phyloP scores from a whole-genome alignment of 306 rosid genomes.

The Coriaria nepalensis region DNA sequence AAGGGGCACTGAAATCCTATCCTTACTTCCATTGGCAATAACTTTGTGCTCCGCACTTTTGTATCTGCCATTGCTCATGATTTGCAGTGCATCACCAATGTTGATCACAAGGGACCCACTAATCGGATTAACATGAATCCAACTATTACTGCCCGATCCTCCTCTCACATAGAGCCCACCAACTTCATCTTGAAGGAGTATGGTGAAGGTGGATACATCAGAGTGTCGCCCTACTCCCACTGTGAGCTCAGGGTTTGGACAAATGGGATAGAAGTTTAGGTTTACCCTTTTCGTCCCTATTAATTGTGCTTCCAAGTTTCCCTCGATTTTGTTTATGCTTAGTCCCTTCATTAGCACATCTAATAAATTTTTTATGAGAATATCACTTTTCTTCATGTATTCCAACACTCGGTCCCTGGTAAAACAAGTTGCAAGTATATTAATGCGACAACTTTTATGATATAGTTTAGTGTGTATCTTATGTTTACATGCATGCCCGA shows the following conservation, averaged over 20 bases:
- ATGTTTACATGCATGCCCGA: too few species aligned
- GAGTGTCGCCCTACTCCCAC: constrained; percentile 50
- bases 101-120: constrained; percentile 40
- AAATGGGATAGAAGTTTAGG: constrained; percentile 41
- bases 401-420: constrained; percentile 33
- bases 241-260: constrained; percentile 36
- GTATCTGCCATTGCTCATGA: constrained; percentile 53
- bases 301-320: constrained; percentile 14
- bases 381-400: constrained; percentile 32
- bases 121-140: constrained; percentile 43
- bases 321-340: constrained; percentile 25
- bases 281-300: constrained; percentile 46
- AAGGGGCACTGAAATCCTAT: constrained; percentile 44
- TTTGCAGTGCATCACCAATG: constrained; percentile 44
- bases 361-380: constrained; percentile 22
- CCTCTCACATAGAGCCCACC: constrained; percentile 39
- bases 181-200: constrained; percentile 46
- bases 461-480: too few species aligned
- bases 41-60: constrained; percentile 51
- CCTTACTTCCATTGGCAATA: constrained; percentile 23
- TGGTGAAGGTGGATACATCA: constrained; percentile 37
- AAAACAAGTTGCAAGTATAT: neutral
- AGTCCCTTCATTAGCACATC: constrained; percentile 29
- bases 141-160: neutral
- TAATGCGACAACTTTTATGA: neutral